A percentile compares a stretch with the other conserved stretches of the same genome.
Evolutionary conservation across 202 grass and related monocot genomes (phyloP).

Genomic region (Setaria italica): DNA sequence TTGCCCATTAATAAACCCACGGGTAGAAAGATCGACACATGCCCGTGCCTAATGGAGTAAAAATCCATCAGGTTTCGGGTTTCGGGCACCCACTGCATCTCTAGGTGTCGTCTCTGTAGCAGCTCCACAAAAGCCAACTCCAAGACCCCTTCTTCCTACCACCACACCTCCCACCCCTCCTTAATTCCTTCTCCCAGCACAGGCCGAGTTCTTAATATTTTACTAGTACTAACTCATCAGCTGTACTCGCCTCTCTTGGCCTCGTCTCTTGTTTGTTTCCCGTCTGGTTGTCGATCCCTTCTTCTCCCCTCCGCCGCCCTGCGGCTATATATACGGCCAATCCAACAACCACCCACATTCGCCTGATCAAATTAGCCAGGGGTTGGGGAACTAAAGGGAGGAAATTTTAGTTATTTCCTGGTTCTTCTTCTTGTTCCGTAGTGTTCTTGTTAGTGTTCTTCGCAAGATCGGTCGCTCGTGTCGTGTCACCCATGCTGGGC

Average conservation of each 20-base stretch:
- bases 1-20: no score
- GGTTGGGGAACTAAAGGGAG: neutral
- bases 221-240: neutral
- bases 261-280: constrained; percentile 44
- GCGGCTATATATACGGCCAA: constrained; percentile 54
- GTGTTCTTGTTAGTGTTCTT: neutral
- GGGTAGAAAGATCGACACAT: no score
- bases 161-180: constrained; percentile 38
- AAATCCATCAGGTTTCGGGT: no score
- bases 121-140: constrained; percentile 63
- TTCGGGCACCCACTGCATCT: no score
- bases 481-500: constrained; percentile 51
- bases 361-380: constrained; percentile 38
- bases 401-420: neutral
- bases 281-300: constrained; percentile 44
- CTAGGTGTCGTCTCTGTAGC: constrained; percentile 50
- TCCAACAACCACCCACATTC: constrained; percentile 27
- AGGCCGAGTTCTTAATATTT: constrained; percentile 37
- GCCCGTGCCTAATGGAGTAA: no score
- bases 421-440: constrained; percentile 5
- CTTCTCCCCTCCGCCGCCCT: neutral
- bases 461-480: constrained; percentile 1
- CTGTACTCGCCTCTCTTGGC: constrained; percentile 14
- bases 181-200: constrained; percentile 49
- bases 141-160: constrained; percentile 51